A percentile compares a stretch with the other conserved stretches of the same genome.
Conservation (phyloP, 1,284 basidiomycete genomes). For the Ustilago vetiveriae region DNA sequence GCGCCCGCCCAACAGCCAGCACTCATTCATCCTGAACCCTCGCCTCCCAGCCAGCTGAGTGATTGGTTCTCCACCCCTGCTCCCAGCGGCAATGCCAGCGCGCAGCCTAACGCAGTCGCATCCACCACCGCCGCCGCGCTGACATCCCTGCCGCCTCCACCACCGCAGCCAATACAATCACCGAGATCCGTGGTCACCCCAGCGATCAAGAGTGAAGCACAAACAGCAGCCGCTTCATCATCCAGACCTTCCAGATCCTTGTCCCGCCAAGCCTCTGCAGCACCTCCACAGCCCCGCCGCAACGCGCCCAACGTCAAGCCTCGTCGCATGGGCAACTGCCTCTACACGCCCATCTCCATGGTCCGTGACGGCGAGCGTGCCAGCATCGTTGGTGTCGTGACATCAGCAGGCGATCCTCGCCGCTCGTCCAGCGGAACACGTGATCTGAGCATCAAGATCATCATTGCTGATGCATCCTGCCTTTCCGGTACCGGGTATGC, state of each 20-base stretch:
- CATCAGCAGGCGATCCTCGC: conserved; percentile 37
- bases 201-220: conserved; percentile 26
- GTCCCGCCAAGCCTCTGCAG: conserved; percentile 17
- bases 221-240: conserved; percentile 3
- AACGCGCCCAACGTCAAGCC: conserved; percentile 46
- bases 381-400: conserved; percentile 50
- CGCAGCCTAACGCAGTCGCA: background rate
- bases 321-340: conserved; percentile 42
- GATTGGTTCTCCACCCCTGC: conserved; percentile 44
- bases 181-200: background rate
- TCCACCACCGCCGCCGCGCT: background rate
- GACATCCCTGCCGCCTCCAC: conserved; percentile 4
- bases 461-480: conserved; percentile 41
- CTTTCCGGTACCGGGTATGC: conserved; percentile 42
- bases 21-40: background rate
- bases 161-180: conserved; percentile 2
- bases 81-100: background rate
- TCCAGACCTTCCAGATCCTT: conserved; percentile 11
- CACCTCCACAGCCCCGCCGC: conserved; percentile 9
- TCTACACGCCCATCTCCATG: conserved; percentile 49
- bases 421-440: conserved; percentile 37
- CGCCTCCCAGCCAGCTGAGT: conserved; percentile 19
- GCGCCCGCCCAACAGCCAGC: background rate
- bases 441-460: conserved; percentile 42
- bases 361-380: conserved; percentile 35